phyloP scores from a whole-genome alignment of 2,329 filamentous ascomycete species.

The Oidium heveae region DNA sequence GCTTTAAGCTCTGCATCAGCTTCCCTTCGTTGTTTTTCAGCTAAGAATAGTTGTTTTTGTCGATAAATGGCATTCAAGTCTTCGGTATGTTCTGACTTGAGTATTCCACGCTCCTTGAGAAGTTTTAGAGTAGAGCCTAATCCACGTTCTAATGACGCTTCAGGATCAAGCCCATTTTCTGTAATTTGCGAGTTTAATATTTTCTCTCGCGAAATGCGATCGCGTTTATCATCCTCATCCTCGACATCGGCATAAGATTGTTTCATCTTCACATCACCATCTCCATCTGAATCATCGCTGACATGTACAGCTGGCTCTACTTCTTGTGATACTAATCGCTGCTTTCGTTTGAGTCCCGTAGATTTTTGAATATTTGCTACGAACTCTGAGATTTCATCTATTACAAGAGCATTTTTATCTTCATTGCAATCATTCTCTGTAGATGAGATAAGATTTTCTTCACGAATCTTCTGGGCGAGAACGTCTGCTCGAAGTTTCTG shows the following conservation, averaged over 20 bases:
- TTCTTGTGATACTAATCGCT: conserved; percentile 14
- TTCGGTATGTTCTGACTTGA: conserved; percentile 36
- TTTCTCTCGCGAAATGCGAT: conserved; percentile 23
- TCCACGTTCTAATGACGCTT: conserved; percentile 54
- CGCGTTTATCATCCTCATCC: conserved; percentile 24
- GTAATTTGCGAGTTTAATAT: conserved; percentile 26
- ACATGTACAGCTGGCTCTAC: conserved; percentile 20
- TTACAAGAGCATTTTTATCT: conserved; percentile 44
- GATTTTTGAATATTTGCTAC: conserved; percentile 62
- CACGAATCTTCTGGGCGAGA: conserved; percentile 51
- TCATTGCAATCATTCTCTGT: conserved; percentile 33
- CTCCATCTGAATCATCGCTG: conserved; percentile 18
- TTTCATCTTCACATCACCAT: conserved; percentile 19
- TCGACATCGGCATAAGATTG: conserved; percentile 14
- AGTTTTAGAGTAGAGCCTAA: conserved; percentile 63
- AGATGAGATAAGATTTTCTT: conserved; percentile 27
- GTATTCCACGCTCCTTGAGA: conserved; percentile 61
- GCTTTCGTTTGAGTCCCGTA: conserved; percentile 24
- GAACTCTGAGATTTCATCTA: conserved; percentile 90
- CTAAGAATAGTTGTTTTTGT: conserved; percentile 53
- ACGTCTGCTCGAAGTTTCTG: conserved; percentile 74
- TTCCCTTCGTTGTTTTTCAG: conserved; percentile 53
- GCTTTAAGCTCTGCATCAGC: conserved; percentile 58
- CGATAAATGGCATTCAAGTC: conserved; percentile 42
- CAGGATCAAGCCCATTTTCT: conserved; percentile 56